These are phyloP conservation scores for Russula ochroleuca DNA, from an alignment of 768 basidiomycete genomes.

Conservation along the genomic window DNA sequence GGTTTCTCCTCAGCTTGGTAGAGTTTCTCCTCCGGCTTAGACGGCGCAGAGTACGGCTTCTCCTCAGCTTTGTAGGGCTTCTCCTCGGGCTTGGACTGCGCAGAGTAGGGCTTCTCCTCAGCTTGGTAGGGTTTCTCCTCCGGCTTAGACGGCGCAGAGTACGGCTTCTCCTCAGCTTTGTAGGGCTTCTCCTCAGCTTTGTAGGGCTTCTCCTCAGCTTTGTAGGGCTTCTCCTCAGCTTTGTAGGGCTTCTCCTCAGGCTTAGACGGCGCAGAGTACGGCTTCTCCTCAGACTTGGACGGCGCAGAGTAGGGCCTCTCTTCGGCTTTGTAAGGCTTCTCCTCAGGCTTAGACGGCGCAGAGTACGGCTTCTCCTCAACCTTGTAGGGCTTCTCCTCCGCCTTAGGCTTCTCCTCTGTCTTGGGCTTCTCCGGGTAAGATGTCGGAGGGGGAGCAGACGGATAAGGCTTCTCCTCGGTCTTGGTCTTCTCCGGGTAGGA, in stretches of 20 bases:
- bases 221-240: neutral
- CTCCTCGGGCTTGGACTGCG: no score
- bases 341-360: neutral
- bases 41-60: no score
- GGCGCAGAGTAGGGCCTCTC: neutral
- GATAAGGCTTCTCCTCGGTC: conserved; percentile 6
- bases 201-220: neutral
- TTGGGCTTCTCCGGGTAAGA: neutral
- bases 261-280: no score
- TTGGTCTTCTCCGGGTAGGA: neutral
- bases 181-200: neutral
- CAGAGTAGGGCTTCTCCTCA: neutral
- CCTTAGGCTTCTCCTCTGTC: no score
- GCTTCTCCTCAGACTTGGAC: conserved; percentile 1
- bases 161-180: no score
- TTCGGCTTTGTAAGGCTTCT: neutral
- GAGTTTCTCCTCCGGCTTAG: neutral
- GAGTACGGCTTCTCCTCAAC: neutral
- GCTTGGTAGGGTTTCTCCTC: neutral
- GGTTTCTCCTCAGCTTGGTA: no score
- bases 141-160: no score
- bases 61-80: no score
- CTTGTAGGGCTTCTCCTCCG: neutral
- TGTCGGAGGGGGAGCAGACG: neutral
- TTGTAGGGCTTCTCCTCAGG: neutral